Evolutionary conservation across 306 rosid species (phyloP).

Genomic region (Sicyos edulis): DNA sequence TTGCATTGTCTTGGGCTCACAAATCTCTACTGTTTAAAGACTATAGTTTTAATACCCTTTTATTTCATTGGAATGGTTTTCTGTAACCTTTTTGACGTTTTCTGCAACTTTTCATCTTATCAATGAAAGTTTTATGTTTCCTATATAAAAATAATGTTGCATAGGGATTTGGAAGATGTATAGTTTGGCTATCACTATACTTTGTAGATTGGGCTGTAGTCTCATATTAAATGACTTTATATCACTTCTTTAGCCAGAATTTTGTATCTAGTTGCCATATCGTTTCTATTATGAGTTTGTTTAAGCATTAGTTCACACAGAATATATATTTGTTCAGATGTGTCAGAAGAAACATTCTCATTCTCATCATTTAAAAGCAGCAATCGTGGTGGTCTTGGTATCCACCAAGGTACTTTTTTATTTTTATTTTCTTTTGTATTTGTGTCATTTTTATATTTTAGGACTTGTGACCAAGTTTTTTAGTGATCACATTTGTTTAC

Average conservation of each 20-base stretch:
- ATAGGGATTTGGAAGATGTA: not conserved
- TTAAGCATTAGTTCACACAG: constrained; percentile 7
- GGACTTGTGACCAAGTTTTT: not conserved
- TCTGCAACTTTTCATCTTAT: no score
- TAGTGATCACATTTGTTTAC: not conserved
- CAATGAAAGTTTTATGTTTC: no score
- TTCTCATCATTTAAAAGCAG: constrained; percentile 28
- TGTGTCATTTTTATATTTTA: not conserved
- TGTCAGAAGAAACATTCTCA: constrained; percentile 34
- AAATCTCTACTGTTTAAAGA: no score
- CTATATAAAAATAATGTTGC: not conserved
- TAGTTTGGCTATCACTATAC: not conserved
- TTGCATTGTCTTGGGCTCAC: no score
- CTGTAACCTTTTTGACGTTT: no score
- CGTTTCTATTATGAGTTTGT: not conserved
- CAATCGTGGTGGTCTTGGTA: constrained; percentile 66
- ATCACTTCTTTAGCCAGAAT: not conserved
- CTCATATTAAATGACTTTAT: constrained; percentile 2
- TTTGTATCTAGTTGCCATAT: not conserved
- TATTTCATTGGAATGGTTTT: no score
- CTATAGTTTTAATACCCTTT: no score
- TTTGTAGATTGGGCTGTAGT: not conserved
- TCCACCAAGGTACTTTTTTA: constrained; percentile 53
- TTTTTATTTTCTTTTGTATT: not conserved
- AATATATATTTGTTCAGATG: constrained; percentile 36